Evolutionary conservation across 306 rosid species (phyloP).

Genomic region (Crataegus laevigata): DNA sequence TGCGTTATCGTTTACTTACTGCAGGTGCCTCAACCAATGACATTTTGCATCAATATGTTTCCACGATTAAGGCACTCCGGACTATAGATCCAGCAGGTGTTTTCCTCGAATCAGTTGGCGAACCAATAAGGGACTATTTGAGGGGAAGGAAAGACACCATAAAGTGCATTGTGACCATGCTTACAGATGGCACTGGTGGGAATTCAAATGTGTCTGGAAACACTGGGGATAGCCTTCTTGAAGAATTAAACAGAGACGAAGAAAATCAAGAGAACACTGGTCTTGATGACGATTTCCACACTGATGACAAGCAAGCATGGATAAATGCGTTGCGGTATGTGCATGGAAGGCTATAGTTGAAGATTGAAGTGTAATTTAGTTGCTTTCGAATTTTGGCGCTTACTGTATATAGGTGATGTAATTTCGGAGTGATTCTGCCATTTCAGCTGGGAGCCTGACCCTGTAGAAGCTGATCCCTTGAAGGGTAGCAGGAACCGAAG

Average conservation of each 20-base stretch:
- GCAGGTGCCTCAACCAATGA: slow-evolving; percentile 99
- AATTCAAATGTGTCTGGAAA: slow-evolving; percentile 72
- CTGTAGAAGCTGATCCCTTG: slow-evolving; percentile 91
- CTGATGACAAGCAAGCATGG: slow-evolving; percentile 96
- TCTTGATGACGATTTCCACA: slow-evolving; percentile 74
- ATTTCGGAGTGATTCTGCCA: slow-evolving; percentile 12
- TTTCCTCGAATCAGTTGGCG: slow-evolving; percentile 96
- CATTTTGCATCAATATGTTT: slow-evolving; percentile 95
- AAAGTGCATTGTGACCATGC: slow-evolving; percentile 94
- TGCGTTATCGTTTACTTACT: slow-evolving; percentile 89
- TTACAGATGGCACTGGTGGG: slow-evolving; percentile 90
- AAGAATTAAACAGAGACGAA: slow-evolving; percentile 92
- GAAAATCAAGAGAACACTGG: slow-evolving; percentile 74
- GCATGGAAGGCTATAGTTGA: slow-evolving; percentile 2
- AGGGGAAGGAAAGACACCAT: slow-evolving; percentile 98
- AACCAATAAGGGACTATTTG: slow-evolving; percentile 90
- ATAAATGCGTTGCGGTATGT: slow-evolving; percentile 61
- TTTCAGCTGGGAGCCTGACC: slow-evolving; percentile 98
- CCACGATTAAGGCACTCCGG: slow-evolving; percentile 87
- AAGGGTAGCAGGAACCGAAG: slow-evolving; percentile 83
- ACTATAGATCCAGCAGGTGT: slow-evolving; percentile 95
- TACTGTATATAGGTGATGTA: slow-evolving; percentile 2
- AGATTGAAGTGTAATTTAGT: background rate
- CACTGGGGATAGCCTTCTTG: slow-evolving; percentile 94
- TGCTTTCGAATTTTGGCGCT: background rate